Conservation (phyloP, 768 basidiomycete species). For the Hericium rajendrae region DNA sequence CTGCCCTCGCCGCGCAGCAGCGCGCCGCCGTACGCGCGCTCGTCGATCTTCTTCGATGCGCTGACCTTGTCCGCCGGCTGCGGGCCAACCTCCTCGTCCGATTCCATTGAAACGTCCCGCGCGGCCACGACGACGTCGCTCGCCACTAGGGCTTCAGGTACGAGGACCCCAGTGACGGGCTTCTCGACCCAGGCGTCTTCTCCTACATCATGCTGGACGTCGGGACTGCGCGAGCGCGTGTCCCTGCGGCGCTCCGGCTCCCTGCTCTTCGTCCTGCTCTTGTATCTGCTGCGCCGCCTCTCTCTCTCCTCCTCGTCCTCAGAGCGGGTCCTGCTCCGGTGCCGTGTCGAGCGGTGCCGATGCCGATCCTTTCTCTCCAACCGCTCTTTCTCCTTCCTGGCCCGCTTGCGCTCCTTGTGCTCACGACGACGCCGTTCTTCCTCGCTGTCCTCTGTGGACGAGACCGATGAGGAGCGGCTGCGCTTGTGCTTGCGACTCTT, state of each 20-base stretch:
- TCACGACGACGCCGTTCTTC: slow-evolving; percentile 49
- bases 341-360: slow-evolving; percentile 9
- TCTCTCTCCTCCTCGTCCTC: slow-evolving; percentile 19
- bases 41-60: slow-evolving; percentile 47
- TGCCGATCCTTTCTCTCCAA: slow-evolving; percentile 32
- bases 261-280: slow-evolving; percentile 21
- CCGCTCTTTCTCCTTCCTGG: slow-evolving; percentile 37
- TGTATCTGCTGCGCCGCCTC: slow-evolving; percentile 20
- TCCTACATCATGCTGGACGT: slow-evolving; percentile 20
- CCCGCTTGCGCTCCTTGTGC: slow-evolving; percentile 51
- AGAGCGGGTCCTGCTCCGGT: slow-evolving; percentile 6
- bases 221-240: slow-evolving; percentile 12
- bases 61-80: slow-evolving; percentile 42
- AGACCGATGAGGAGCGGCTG: slow-evolving; percentile 33
- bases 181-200: slow-evolving; percentile 69
- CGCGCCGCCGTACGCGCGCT: slow-evolving; percentile 82
- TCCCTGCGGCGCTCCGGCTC: slow-evolving; percentile 14
- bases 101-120: slow-evolving; percentile 17
- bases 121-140: not conserved
- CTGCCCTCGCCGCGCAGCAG: slow-evolving; percentile 91
- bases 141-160: slow-evolving; percentile 9
- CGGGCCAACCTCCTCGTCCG: slow-evolving; percentile 72
- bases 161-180: slow-evolving; percentile 22
- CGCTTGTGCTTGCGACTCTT: slow-evolving; percentile 48
- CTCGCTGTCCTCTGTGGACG: slow-evolving; percentile 38